Evolutionary conservation across 371 early-diverging fungal genomes (phyloP), one percentile per base, ranked within the genome.

Genomic region (Phascolomyces articulosus): DNA sequence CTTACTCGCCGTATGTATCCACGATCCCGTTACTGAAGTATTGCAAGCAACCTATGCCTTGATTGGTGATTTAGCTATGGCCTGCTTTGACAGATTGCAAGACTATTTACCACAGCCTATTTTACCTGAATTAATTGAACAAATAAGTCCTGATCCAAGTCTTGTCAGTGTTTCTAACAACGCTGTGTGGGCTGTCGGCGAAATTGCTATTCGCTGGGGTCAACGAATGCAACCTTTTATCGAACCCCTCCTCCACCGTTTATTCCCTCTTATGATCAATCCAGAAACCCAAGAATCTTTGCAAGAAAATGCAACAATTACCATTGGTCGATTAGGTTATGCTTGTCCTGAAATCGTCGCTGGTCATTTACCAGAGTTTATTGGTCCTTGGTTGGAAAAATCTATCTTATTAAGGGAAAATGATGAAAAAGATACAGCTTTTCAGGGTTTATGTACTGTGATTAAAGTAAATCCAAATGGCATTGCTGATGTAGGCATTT

Each of bases 161-260:
- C 78, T 82, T 62, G 85, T 88, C 29, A 85, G 87, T 40, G 92
- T 90, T 15, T 88, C 91, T 72, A 98, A 96, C 75, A 98, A 98
- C 72, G 97, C 97, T 1, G 85, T 91, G 10, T 98, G 98, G 98
- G 93, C 97, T 1, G 88, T 88, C 1, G 98, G 97, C 29, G 98
- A 98, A 82, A 92, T 98, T 62, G 91, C 96, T 3, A 76, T 96
- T 24, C 87, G 93, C 74, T 87, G 85, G 61, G 79, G 74, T 8
- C 61, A 8, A 18, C 87, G 83, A 20, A 89, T 91, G 75, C 74
- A 82, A 62, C 77, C 73, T 9, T 94, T 87, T 75, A 83, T 93
- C 9, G 75, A 81, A 40, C 87, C 89, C 10, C 71, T 96, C 38
- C 71, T 95, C 26, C 83, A 87, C 68, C 82, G 87, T 10, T 74